Percentiles rank a stretch among this genome's conserved stretches.
phyloP scores from a whole-genome alignment of 192 early-diverging fungal species.

The Gigaspora rosea region DNA sequence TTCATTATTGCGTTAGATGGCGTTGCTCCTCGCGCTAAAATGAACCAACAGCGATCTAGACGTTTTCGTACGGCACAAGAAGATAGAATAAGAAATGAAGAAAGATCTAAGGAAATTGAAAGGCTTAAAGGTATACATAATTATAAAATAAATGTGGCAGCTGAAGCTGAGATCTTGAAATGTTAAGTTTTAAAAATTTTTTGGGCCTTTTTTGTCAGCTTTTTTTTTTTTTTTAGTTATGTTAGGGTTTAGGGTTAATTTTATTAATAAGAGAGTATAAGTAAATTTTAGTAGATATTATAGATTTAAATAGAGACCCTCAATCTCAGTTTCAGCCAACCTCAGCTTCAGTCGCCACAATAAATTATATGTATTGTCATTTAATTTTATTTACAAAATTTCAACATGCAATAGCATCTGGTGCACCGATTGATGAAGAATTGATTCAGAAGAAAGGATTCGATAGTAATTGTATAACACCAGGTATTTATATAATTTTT shows the following conservation, averaged over 20 bases:
- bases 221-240: not conserved
- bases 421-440: slow-evolving; percentile 48
- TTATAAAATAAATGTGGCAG: no score
- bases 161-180: slow-evolving; percentile 35
- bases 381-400: not conserved
- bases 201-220: not conserved
- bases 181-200: slow-evolving; percentile 38
- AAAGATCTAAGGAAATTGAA: no score
- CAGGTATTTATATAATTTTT: slow-evolving; percentile 45
- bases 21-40: slow-evolving; percentile 99
- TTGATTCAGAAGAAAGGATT: slow-evolving; percentile 65
- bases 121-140: no score
- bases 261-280: slow-evolving; percentile 30
- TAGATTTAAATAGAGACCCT: no score
- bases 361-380: not conserved
- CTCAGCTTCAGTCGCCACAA: no score
- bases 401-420: slow-evolving; percentile 44
- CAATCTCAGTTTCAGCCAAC: no score
- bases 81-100: slow-evolving; percentile 37
- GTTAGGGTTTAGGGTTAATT: not conserved
- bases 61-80: slow-evolving; percentile 95
- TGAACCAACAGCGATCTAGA: slow-evolving; percentile 99
- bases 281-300: not conserved
- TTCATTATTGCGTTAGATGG: slow-evolving; percentile 62
- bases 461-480: slow-evolving; percentile 98